A percentile compares a stretch with the other conserved stretches of the same genome.
Evolutionary conservation across 2,329 filamentous ascomycete genomes (phyloP).

Genomic region (Proliferodiscus dingleyae): DNA sequence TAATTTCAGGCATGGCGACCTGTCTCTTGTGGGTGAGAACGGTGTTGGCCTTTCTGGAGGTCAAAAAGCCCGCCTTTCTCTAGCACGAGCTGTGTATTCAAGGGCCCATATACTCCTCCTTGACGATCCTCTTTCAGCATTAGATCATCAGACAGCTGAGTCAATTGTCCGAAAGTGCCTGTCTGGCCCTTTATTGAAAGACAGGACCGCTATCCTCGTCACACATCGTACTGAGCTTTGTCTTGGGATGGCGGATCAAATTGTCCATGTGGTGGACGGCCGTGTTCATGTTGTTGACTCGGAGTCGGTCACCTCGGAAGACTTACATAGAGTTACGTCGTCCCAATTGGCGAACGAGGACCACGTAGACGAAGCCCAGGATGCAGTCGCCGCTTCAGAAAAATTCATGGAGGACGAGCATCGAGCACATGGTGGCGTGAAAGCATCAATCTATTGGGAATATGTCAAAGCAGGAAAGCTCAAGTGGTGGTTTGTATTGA

Average conservation of each 20-base stretch:
- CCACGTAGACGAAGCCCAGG: slow-evolving; percentile 29
- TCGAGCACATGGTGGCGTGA: slow-evolving; percentile 69
- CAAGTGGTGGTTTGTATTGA: slow-evolving; percentile 64
- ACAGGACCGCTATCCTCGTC: slow-evolving; percentile 52
- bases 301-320: slow-evolving; percentile 24
- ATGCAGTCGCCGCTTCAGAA: slow-evolving; percentile 49
- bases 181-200: slow-evolving; percentile 47
- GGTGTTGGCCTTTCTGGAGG: slow-evolving; percentile 57
- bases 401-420: slow-evolving; percentile 79
- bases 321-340: slow-evolving; percentile 16
- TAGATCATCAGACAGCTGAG: slow-evolving; percentile 62
- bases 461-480: slow-evolving; percentile 79
- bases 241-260: slow-evolving; percentile 65
- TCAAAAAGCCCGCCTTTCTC: slow-evolving; percentile 54
- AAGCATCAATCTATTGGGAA: slow-evolving; percentile 72
- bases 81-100: slow-evolving; percentile 58
- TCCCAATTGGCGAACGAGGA: slow-evolving; percentile 21
- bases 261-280: slow-evolving; percentile 65
- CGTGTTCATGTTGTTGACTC: slow-evolving; percentile 33
- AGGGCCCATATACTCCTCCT: slow-evolving; percentile 48
- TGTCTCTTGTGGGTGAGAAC: slow-evolving; percentile 57
- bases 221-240: slow-evolving; percentile 69
- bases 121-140: slow-evolving; percentile 54
- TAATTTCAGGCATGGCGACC: slow-evolving; percentile 58
- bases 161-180: slow-evolving; percentile 54